phyloP scores from a whole-genome alignment of 2,329 filamentous ascomycete genomes.

The Diaporthe sp. region DNA sequence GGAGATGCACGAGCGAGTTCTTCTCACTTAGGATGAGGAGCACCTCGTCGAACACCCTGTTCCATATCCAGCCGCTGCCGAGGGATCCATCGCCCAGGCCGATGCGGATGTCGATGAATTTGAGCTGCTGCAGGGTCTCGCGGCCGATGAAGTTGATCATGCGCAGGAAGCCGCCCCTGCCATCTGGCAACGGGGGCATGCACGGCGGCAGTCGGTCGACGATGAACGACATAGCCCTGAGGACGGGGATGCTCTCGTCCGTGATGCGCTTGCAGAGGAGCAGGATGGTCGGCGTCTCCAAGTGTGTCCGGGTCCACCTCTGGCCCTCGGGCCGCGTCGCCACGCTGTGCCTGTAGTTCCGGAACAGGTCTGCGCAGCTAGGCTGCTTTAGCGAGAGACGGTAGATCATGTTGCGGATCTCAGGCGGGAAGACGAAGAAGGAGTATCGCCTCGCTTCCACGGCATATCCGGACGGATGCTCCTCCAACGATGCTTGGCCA shows the following conservation, averaged over 20 bases:
- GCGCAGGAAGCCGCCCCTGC: constrained; percentile 33
- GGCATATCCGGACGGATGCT: too few species aligned
- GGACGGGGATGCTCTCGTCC: constrained; percentile 43
- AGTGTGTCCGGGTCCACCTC: constrained; percentile 2
- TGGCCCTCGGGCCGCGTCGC: not conserved
- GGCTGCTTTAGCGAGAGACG: constrained; percentile 43
- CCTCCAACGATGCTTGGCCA: too few species aligned
- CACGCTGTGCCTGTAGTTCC: constrained; percentile 41
- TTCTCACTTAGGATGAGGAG: constrained; percentile 41
- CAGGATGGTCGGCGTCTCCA: constrained; percentile 46
- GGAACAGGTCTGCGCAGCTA: constrained; percentile 42
- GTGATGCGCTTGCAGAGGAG: constrained; percentile 49
- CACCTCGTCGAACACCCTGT: constrained; percentile 40
- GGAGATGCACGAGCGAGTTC: constrained; percentile 42
- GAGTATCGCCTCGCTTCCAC: constrained; percentile 20
- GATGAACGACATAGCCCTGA: constrained; percentile 42
- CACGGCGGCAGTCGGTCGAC: constrained; percentile 50
- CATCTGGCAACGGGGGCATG: constrained; percentile 39
- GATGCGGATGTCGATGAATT: constrained; percentile 45
- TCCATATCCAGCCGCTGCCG: constrained; percentile 44
- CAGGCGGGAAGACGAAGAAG: constrained; percentile 46
- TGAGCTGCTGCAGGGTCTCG: constrained; percentile 46
- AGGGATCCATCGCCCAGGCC: constrained; percentile 42
- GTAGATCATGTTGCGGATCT: constrained; percentile 50
- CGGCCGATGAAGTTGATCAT: constrained; percentile 44